These are phyloP conservation scores for Deinandra increscens DNA, from an alignment of 129 eudicot genomes.

Conservation along the genomic window DNA sequence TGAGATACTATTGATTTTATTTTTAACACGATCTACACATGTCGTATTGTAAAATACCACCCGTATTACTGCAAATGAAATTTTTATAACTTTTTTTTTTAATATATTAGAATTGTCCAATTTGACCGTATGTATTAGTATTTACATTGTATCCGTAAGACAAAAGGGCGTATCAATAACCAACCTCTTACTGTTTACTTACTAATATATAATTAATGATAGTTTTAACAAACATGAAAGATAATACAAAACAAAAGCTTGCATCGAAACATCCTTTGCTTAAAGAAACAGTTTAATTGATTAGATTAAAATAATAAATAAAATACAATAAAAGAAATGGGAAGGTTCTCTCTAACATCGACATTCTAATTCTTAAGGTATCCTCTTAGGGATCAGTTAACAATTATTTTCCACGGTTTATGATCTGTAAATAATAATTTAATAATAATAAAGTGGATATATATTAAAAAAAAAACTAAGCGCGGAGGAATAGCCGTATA, in stretches of 20 bases:
- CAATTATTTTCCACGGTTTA: slow-evolving; percentile 31
- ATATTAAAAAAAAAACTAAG: too few species aligned
- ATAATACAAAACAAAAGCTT: neutral
- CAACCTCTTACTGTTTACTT: too few species aligned
- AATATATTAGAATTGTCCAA: too few species aligned
- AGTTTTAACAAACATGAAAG: neutral
- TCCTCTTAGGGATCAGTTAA: slow-evolving; percentile 48
- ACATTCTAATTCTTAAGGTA: slow-evolving; percentile 41
- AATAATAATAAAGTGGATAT: neutral
- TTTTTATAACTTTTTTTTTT: too few species aligned
- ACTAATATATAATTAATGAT: too few species aligned
- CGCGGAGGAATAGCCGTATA: neutral
- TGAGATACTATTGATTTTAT: too few species aligned
- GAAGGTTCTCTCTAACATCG: slow-evolving; percentile 38
- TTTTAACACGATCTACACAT: too few species aligned
- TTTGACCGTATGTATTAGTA: too few species aligned
- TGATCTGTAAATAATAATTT: slow-evolving; percentile 34
- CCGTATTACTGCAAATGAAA: too few species aligned
- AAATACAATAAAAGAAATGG: slow-evolving; percentile 8
- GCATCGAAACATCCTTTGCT: neutral
- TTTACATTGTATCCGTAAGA: too few species aligned
- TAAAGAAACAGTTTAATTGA: neutral
- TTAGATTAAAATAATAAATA: neutral
- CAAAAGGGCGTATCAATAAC: too few species aligned
- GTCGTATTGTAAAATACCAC: too few species aligned